Conservation (phyloP, 371 early-diverging fungal species). For the Haplosporangium sp. region DNA sequence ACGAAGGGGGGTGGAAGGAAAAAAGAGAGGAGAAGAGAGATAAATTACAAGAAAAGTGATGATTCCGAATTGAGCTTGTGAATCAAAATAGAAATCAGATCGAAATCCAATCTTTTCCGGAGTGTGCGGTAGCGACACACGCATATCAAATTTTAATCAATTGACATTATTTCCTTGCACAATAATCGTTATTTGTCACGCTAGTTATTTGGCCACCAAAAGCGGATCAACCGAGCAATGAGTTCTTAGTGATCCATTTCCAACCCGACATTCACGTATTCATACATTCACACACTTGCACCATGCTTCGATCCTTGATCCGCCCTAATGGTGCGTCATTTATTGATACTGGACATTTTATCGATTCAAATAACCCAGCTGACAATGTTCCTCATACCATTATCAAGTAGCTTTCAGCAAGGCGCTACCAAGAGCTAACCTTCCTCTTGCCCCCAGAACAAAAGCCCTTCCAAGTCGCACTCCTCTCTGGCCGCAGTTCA, state of each 20-base stretch:
- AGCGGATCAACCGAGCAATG: not conserved
- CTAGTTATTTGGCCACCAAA: not conserved
- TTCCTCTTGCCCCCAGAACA: not conserved
- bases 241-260: conserved; percentile 11
- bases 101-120: conserved; percentile 16
- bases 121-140: not conserved
- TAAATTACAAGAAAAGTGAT: not conserved
- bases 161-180: conserved; percentile 2
- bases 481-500: conserved; percentile 5
- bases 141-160: not conserved
- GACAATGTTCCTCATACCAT: not conserved
- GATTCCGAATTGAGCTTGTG: conserved; percentile 1
- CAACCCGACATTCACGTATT: not conserved
- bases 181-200: not conserved
- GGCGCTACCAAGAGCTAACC: not conserved
- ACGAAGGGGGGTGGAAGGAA: not conserved
- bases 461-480: not conserved
- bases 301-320: conserved; percentile 33
- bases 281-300: not conserved
- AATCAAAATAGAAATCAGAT: conserved; percentile 13
- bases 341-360: not conserved
- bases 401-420: conserved; percentile 10
- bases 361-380: not conserved
- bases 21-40: not conserved
- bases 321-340: conserved; percentile 17